Conservation (phyloP, 2,329 filamentous ascomycete species). For the Apiospora koreana region DNA sequence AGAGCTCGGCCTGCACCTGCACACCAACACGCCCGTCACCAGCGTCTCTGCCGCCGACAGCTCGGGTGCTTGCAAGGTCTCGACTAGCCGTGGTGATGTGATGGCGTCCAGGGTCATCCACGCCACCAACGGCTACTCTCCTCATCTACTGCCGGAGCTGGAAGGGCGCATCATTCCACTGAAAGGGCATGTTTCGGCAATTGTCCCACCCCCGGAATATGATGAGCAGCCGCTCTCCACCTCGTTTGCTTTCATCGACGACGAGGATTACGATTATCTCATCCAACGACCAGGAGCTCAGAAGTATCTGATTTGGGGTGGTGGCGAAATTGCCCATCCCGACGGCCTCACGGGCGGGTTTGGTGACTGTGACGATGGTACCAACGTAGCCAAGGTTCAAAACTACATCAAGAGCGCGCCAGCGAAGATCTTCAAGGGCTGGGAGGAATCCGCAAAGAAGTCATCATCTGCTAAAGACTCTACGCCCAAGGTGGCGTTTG, state of each 20-base stretch:
- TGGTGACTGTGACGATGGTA: constrained; percentile 60
- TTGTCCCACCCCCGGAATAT: constrained; percentile 53
- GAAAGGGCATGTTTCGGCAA: constrained; percentile 70
- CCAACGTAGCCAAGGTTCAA: constrained; percentile 13
- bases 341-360: constrained; percentile 52
- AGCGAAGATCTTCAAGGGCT: constrained; percentile 59
- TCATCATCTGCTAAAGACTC: constrained; percentile 41
- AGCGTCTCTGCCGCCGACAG: constrained; percentile 35
- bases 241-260: constrained; percentile 64
- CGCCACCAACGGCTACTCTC: constrained; percentile 83
- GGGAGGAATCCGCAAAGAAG: constrained; percentile 41
- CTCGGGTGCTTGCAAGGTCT: constrained; percentile 19
- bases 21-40: constrained; percentile 70
- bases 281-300: constrained; percentile 62
- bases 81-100: constrained; percentile 60
- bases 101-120: constrained; percentile 66
- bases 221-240: constrained; percentile 36
- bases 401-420: constrained; percentile 30
- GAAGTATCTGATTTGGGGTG: constrained; percentile 70
- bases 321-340: constrained; percentile 51
- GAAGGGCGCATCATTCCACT: constrained; percentile 74
- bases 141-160: constrained; percentile 69
- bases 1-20: constrained; percentile 66
- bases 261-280: constrained; percentile 63
- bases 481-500: constrained; percentile 52